Evolutionary conservation across 352 stramenopile genomes (phyloP), one percentile per base, ranked within the genome.

Genomic region (Globisporangium perplexum): DNA sequence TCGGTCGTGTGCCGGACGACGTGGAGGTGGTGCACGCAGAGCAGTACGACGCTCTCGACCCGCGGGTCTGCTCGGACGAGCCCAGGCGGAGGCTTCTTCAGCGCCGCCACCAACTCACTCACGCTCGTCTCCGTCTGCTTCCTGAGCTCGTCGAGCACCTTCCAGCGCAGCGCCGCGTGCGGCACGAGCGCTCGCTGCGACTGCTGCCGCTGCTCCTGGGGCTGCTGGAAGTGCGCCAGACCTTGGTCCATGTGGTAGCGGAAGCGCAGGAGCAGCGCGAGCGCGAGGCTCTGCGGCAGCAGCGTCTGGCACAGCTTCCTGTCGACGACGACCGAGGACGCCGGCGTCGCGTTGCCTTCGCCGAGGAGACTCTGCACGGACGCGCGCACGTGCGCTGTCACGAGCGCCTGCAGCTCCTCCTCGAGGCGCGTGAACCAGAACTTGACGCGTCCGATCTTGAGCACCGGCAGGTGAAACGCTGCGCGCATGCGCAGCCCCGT

Each of bases 371-470:
- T 66, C 33, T 66, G 45, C 6, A 82, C 57, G 1, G 68, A 65
- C 6, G 45, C 26, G 15, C 75, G 74, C 5, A 69, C 20, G 28
- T 86, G 71, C 3, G 68, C 55, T 24, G 45, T 43, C 2, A 86
- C 72, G 48, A 84, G 61, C n/a, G 55, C 59, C 7, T 45, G 26
- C 55, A 87, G 72, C 41, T 89, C 78, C 48, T 89, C 78, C 45
- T 87, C 74, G 0, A 89, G 55, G 2, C 78, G 65, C 2, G 65
- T 66, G 28, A 89, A 65, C 78, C 78, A 89, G 53, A 89, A 89
- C 30, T 77, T 73, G 11, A 86, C 33, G 10, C 78, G 65, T 1
- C 78, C 78, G 18, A 89, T 83, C 65, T 87, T 89, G 15, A 83
- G 61, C n/a, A 87, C 75, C 3, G 74, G 57, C 24, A 57, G 36